Conservation (phyloP, 2,329 filamentous ascomycete genomes). For the Pseudogymnoascus sp. region DNA sequence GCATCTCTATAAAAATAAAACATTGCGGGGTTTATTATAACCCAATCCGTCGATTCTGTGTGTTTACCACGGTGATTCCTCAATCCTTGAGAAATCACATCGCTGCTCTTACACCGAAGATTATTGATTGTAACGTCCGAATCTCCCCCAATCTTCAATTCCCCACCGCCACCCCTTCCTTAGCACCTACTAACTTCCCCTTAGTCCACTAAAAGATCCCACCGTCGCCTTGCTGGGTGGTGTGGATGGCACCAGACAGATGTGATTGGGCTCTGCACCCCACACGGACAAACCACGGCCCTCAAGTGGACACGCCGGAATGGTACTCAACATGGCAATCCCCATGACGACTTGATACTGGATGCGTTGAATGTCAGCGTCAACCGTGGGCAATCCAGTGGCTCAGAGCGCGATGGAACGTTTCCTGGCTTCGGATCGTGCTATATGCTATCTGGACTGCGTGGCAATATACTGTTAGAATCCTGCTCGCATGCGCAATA, state of each 20-base stretch:
- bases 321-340: neutral
- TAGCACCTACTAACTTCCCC: neutral
- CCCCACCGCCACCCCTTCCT: neutral
- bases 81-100: neutral
- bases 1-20: neutral
- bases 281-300: neutral
- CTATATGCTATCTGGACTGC: neutral
- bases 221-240: neutral
- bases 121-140: neutral
- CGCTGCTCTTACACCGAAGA: neutral
- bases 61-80: neutral
- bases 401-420: neutral
- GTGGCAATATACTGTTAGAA: neutral
- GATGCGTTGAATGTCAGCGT: neutral
- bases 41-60: neutral
- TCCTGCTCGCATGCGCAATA: neutral
- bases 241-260: neutral
- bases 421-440: neutral
- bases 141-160: neutral
- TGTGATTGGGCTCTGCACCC: constrained; percentile 2
- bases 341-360: neutral
- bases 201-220: neutral
- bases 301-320: neutral
- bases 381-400: neutral
- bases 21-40: neutral